phyloP scores from a whole-genome alignment of 345 rosid species.

The Eutrema yunnanense region DNA sequence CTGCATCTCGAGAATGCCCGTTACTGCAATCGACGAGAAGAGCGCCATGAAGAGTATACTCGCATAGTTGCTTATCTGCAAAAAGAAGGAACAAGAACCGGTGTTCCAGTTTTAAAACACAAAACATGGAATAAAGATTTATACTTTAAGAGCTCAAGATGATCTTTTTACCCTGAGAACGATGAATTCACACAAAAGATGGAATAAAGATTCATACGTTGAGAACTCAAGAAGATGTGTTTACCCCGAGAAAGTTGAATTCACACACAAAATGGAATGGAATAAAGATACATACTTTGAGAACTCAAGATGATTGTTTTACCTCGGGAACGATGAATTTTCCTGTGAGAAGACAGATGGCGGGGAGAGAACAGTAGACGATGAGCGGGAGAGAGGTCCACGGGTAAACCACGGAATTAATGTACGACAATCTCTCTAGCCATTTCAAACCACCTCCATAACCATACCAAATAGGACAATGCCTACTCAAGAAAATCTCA shows the following conservation, averaged over 20 bases:
- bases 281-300: background rate
- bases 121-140: background rate
- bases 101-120: background rate
- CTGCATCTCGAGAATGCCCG: slow-evolving; percentile 95
- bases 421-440: slow-evolving; percentile 91
- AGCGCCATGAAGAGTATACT: slow-evolving; percentile 80
- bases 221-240: slow-evolving; percentile 1
- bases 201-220: background rate
- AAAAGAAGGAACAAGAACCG: background rate
- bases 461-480: slow-evolving; percentile 99
- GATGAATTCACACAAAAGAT: background rate
- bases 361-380: slow-evolving; percentile 93
- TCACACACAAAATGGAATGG: background rate
- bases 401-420: slow-evolving; percentile 93
- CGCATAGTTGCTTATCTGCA: slow-evolving; percentile 96
- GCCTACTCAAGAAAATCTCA: slow-evolving; percentile 94
- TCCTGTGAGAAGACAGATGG: slow-evolving; percentile 94
- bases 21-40: slow-evolving; percentile 90
- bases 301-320: slow-evolving; percentile 19
- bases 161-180: background rate
- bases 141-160: slow-evolving; percentile 5
- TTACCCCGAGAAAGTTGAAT: slow-evolving; percentile 96
- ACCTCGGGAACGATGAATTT: slow-evolving; percentile 98
- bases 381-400: slow-evolving; percentile 93
- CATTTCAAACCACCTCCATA: slow-evolving; percentile 97